Conservation (phyloP, 2,329 filamentous ascomycete species). For the Bipolaris cookei region DNA sequence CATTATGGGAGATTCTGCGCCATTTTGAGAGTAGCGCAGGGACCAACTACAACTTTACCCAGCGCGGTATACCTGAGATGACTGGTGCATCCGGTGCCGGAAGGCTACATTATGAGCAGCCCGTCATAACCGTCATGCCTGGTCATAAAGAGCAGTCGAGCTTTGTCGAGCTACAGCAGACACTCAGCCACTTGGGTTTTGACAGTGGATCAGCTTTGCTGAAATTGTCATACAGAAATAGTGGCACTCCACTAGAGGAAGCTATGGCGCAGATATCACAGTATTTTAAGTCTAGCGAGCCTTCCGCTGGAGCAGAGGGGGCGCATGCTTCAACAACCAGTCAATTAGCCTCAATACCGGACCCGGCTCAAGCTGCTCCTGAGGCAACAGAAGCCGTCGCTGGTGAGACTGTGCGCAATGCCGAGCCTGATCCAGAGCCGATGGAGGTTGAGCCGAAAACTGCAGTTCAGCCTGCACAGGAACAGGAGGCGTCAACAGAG, state of each 20-base stretch:
- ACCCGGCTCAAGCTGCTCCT: slow-evolving; percentile 28
- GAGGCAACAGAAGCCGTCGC: slow-evolving; percentile 35
- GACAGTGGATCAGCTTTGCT: slow-evolving; percentile 83
- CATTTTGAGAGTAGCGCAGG: slow-evolving; percentile 75
- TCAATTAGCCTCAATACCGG: slow-evolving; percentile 36
- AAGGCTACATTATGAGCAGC: slow-evolving; percentile 85
- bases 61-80: slow-evolving; percentile 73
- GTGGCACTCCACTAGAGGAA: slow-evolving; percentile 79
- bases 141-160: slow-evolving; percentile 70
- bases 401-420: slow-evolving; percentile 30
- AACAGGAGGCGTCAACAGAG: slow-evolving; percentile 23
- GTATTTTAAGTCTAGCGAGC: slow-evolving; percentile 67
- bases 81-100: slow-evolving; percentile 65
- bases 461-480: slow-evolving; percentile 14
- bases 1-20: slow-evolving; percentile 86
- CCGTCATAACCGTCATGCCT: slow-evolving; percentile 82
- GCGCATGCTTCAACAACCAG: slow-evolving; percentile 37
- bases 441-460: slow-evolving; percentile 42
- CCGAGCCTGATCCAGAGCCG: slow-evolving; percentile 35
- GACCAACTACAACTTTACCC: slow-evolving; percentile 76
- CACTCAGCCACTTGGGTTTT: slow-evolving; percentile 82
- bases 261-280: slow-evolving; percentile 81
- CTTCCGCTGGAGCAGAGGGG: slow-evolving; percentile 33
- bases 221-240: slow-evolving; percentile 76
- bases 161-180: slow-evolving; percentile 86